A percentile compares a stretch with the other conserved stretches of the same genome.
phyloP scores from a whole-genome alignment of 176 grass and related monocot genomes.

The Avena eriantha region DNA sequence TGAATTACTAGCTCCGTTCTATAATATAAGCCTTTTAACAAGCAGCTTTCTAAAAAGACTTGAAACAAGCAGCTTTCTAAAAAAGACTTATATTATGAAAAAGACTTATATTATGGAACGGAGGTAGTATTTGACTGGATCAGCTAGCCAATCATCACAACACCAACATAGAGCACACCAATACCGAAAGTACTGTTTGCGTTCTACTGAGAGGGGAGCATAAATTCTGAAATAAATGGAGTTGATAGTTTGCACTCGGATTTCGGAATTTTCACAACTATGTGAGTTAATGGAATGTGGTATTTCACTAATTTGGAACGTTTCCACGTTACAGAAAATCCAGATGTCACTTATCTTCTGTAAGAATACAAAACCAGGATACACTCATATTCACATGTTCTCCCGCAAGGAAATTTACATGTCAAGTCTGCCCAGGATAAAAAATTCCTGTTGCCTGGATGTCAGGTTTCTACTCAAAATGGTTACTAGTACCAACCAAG shows the following conservation, averaged over 20 bases:
- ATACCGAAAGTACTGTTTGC: not conserved
- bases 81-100: too few relatives aligned
- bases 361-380: conserved; percentile 27
- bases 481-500: not conserved
- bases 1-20: not conserved
- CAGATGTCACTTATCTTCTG: not conserved
- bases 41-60: too few relatives aligned
- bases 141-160: not conserved
- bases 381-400: conserved; percentile 18
- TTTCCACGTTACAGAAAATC: not conserved
- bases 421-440: conserved; percentile 2
- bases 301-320: not conserved
- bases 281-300: not conserved
- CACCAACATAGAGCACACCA: not conserved
- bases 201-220: not conserved
- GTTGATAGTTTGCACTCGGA: not conserved
- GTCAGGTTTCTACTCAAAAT: conserved; percentile 34
- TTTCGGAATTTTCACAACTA: not conserved
- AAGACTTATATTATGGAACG: too few relatives aligned
- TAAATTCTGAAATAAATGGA: not conserved
- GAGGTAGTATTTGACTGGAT: not conserved
- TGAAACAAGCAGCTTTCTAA: too few relatives aligned
- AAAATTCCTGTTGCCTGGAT: conserved; percentile 35
- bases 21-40: too few relatives aligned
- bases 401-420: conserved; percentile 27